Base-by-base conservation (phyloP, 78 protist genomes). In the Dictyostelium brefeldianum region DNA sequence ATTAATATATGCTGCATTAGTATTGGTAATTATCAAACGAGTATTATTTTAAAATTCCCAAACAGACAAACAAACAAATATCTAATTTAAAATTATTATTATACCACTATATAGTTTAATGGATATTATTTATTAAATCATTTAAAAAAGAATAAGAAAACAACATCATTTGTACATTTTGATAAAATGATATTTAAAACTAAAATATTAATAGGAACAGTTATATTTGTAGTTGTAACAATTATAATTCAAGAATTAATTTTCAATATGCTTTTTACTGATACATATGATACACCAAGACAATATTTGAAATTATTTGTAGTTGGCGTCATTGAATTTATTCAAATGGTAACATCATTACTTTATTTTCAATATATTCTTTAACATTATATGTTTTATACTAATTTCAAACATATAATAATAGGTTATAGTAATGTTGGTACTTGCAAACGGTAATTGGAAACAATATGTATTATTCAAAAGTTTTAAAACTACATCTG, bases 241-340 rank as follows among this genome's bases (percentile, higher is more conserved):
- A 31, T 67, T 31, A 67, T 67, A 0, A 5, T 29, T 10, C 75
- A 67, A 31, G 75, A 67, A 67, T 31, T 67, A 5, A 9, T 67
- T 1, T 67, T 67, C 14, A 67, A 67, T 67, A 67, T 67, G 75
- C 6, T 29, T 67, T 67, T 29, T 67, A 67, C 75, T 15, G 75
- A 67, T 14, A 67, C 75, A 0, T 67, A 67, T 31, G 48, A 67
- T 29, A 67, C 75, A 0, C 75, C 75, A 29, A 67, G 75, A 67
- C 75, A 67, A 67, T 67, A 67, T 67, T 67, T 67, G 31, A 67
- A 67, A 17, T 31, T 67, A 31, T 67, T 67, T 67, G 48, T 67
- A 4, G 48, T 67, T 67, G 75, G 75, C 5, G 75, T 67, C 0
- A 67, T 67, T 15, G 75, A 67, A 17, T 67, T 27, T 67, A 31